Evolutionary conservation across 495 filamentous ascomycete genomes (phyloP), one percentile per base, ranked within the genome.

Genomic region (Penicillium paxilli): DNA sequence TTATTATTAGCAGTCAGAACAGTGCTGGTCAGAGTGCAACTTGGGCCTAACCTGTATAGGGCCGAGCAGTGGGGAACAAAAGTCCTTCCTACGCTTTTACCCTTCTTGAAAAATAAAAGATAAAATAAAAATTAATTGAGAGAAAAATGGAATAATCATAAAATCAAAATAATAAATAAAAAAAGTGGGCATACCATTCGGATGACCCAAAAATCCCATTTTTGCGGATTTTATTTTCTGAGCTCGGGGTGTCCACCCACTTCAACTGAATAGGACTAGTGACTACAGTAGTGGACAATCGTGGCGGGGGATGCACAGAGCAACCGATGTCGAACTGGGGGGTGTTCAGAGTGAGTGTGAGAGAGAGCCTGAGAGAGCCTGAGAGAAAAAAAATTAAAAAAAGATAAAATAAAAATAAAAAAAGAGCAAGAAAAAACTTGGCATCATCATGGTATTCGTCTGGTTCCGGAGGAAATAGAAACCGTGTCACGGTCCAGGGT

Each of bases 281-380:
- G 55, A 57, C 61, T 66, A n/a, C n/a, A n/a, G n/a, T n/a, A 64
- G 58, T 54, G 61, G 62, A 58, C 54, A 65, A 67, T 67, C 64
- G 62, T 65, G 58, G 63, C 60, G 65, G 64, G 63, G 66, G 61
- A 64, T 64, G 64, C 56, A 60, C 62, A 60, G 58, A 49, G 30
- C 30, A 54, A 22, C 41, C 42, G 44, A 60, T 53, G 56, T 59
- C 55, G 47, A 62, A 56, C 52, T 48, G 47, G 47, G 47, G 51
- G 21, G n/a, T n/a, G n/a, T n/a, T n/a, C n/a, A n/a, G n/a, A n/a
- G n/a, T n/a, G n/a, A n/a, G n/a, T n/a, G n/a, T n/a, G n/a, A n/a
- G n/a, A n/a, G n/a, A n/a, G n/a, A n/a, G n/a, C n/a, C n/a, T n/a
- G n/a, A n/a, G n/a, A n/a, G n/a, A n/a, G n/a, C n/a, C n/a, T n/a